Evolutionary conservation across 306 rosid species (phyloP).

Genomic region (Trifolium pratense): DNA sequence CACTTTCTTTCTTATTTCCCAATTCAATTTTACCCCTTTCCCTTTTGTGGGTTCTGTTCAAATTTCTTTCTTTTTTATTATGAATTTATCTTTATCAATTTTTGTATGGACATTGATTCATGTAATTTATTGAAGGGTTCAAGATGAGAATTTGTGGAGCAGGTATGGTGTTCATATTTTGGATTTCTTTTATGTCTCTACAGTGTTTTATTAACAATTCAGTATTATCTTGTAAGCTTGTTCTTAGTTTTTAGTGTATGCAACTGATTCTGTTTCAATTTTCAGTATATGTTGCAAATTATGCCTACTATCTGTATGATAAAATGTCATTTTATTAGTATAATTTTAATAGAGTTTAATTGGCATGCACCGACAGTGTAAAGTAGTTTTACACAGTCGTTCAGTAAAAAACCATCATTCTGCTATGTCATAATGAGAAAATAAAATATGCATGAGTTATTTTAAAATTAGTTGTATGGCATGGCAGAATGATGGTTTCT

Average conservation of each 20-base stretch:
- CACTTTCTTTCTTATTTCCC: background rate
- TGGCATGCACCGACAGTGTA: too few relatives aligned
- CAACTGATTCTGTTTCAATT: constrained; percentile 9
- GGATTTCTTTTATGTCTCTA: constrained; percentile 16
- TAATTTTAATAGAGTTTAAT: background rate
- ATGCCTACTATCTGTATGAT: background rate
- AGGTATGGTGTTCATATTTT: constrained; percentile 47
- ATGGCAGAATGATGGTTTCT: too few relatives aligned
- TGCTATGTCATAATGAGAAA: too few relatives aligned
- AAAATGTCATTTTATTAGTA: constrained; percentile 17
- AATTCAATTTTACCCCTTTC: background rate
- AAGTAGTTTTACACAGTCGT: too few relatives aligned
- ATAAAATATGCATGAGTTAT: too few relatives aligned
- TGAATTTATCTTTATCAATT: too few relatives aligned
- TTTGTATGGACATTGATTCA: background rate
- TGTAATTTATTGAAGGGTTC: constrained; percentile 43
- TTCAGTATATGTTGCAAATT: background rate
- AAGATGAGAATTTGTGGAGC: constrained; percentile 59
- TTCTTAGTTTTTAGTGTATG: constrained; percentile 10
- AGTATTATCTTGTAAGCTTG: constrained; percentile 14
- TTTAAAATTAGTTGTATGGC: too few relatives aligned
- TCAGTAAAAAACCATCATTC: too few relatives aligned
- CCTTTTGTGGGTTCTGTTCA: background rate
- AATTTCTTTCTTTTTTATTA: background rate
- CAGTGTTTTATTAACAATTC: constrained; percentile 24